These are phyloP conservation scores for Malus hybrid DNA, from an alignment of 331 rosid species.

Conservation along the genomic window DNA sequence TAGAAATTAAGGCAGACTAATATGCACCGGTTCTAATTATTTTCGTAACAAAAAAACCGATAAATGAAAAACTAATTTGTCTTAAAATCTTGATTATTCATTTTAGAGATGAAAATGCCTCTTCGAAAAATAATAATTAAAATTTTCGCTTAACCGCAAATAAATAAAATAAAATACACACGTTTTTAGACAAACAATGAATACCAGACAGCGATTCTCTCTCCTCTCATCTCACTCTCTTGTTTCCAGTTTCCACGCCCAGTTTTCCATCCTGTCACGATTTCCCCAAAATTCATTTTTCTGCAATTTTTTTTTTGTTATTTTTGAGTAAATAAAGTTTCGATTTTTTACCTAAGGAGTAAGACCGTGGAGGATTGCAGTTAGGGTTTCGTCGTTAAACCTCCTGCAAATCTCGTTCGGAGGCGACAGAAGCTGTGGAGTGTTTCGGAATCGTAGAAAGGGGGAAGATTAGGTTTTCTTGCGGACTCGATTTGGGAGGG, in stretches of 20 bases:
- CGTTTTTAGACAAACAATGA: not conserved
- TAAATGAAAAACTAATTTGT: no score
- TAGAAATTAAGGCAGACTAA: no score
- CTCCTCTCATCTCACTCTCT: not conserved
- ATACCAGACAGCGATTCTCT: slow-evolving; percentile 17
- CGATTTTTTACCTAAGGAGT: not conserved
- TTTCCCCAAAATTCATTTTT: not conserved
- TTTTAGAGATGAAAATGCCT: no score
- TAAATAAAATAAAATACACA: not conserved
- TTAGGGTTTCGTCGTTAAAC: slow-evolving; percentile 1
- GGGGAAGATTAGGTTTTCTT: not conserved
- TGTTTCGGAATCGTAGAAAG: not conserved
- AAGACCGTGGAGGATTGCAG: not conserved
- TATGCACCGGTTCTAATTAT: no score
- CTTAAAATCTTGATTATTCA: no score
- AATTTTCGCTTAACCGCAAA: not conserved
- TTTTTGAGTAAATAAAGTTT: not conserved
- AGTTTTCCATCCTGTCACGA: not conserved
- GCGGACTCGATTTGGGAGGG: not conserved
- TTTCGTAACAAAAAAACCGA: no score
- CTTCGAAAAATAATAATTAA: no score
- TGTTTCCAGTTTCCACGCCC: not conserved
- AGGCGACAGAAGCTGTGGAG: not conserved
- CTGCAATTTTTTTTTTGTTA: not conserved
- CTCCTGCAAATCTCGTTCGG: not conserved